Evolutionary conservation across 2,329 filamentous ascomycete species (phyloP).

Genomic region (Cladosporium cucumerinum): DNA sequence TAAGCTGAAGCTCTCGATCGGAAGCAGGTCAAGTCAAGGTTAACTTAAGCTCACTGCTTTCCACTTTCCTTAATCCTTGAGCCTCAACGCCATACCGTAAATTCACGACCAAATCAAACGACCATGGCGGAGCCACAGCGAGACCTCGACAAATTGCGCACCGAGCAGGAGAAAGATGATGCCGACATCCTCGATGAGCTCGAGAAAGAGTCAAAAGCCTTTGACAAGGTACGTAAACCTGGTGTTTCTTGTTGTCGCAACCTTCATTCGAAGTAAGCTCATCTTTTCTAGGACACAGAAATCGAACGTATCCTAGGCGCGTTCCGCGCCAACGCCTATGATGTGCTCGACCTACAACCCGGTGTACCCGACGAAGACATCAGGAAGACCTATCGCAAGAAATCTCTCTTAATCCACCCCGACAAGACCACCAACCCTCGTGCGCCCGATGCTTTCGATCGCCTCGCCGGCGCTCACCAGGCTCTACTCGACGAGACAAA

Average conservation of each 20-base stretch:
- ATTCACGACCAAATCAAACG: not conserved
- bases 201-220: conserved; percentile 82
- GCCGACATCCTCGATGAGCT: conserved; percentile 76
- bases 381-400: conserved; percentile 89
- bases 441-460: conserved; percentile 93
- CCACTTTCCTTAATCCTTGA: not conserved
- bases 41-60: not conserved
- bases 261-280: not conserved
- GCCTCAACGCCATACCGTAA: not conserved
- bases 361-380: conserved; percentile 95
- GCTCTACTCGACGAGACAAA: conserved; percentile 92
- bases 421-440: conserved; percentile 92
- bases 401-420: conserved; percentile 97
- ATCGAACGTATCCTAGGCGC: conserved; percentile 91
- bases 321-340: conserved; percentile 82
- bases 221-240: conserved; percentile 66
- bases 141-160: conserved; percentile 29
- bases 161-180: conserved; percentile 45
- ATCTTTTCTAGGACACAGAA: conserved; percentile 69
- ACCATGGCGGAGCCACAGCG: conserved; percentile 28
- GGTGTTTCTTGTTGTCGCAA: not conserved
- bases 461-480: conserved; percentile 90
- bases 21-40: not conserved
- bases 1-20: not conserved
- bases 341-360: conserved; percentile 90